Conservation (phyloP, 2,329 filamentous ascomycete species). For the Pseudocercospora crystallina region DNA sequence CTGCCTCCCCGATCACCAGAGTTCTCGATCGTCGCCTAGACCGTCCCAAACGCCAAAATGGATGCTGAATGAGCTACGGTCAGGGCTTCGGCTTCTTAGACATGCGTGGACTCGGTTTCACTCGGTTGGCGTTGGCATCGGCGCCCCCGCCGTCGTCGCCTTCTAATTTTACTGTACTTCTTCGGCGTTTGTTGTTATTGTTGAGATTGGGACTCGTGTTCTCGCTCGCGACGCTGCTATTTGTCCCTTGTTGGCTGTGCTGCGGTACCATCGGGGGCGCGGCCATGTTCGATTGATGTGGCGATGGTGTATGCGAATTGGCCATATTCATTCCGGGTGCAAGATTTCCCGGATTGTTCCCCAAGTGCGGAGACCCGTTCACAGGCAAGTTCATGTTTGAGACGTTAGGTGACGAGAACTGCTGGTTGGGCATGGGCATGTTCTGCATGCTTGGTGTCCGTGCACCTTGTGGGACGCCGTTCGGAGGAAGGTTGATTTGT, state of each 20-base stretch:
- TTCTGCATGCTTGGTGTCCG: slow-evolving; percentile 36
- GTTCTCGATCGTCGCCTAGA: too few species aligned
- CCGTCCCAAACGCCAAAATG: too few species aligned
- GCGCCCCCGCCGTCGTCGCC: slow-evolving; percentile 49
- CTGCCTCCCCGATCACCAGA: too few species aligned
- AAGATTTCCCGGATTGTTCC: slow-evolving; percentile 35
- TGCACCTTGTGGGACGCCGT: slow-evolving; percentile 33
- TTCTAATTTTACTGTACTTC: slow-evolving; percentile 61
- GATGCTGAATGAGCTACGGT: slow-evolving; percentile 1
- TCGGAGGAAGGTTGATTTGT: slow-evolving; percentile 47
- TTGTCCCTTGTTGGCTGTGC: slow-evolving; percentile 57
- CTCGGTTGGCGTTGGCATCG: slow-evolving; percentile 41
- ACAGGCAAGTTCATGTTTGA: slow-evolving; percentile 55
- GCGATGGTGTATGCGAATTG: slow-evolving; percentile 45
- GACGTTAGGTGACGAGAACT: slow-evolving; percentile 60
- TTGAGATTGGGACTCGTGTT: slow-evolving; percentile 60
- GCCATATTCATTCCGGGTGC: slow-evolving; percentile 26
- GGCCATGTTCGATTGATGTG: slow-evolving; percentile 45
- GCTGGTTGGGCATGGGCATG: slow-evolving; percentile 33
- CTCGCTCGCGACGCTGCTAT: slow-evolving; percentile 56
- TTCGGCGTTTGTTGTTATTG: slow-evolving; percentile 61
- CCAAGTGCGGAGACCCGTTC: slow-evolving; percentile 50
- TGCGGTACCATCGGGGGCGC: slow-evolving; percentile 57
- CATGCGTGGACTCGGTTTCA: slow-evolving; percentile 52
- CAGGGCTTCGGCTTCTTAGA: slow-evolving; percentile 38